Conservation (phyloP, 2,329 filamentous ascomycete species). For the Sclerotinia sclerotiorum region DNA sequence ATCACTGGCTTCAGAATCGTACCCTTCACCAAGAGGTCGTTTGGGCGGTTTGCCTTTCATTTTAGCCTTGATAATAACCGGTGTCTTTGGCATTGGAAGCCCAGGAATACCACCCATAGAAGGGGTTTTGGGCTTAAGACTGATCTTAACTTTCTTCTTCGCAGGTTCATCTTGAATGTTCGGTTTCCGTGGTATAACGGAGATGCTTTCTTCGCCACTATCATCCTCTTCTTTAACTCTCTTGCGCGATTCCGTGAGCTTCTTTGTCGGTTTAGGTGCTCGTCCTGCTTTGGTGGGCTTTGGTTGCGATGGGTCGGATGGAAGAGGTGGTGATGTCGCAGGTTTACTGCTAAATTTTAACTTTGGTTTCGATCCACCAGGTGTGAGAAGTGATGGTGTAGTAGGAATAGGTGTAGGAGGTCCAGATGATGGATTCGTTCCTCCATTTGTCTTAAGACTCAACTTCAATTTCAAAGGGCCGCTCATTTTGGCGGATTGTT, state of each 20-base stretch:
- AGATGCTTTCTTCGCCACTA: slow-evolving; percentile 46
- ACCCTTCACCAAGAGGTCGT: slow-evolving; percentile 79
- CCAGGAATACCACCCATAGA: slow-evolving; percentile 21
- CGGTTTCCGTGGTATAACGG: slow-evolving; percentile 26
- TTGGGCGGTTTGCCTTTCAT: slow-evolving; percentile 66
- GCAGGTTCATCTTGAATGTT: slow-evolving; percentile 23
- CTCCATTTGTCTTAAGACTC: slow-evolving; percentile 18
- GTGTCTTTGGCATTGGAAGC: slow-evolving; percentile 34
- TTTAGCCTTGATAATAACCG: slow-evolving; percentile 54
- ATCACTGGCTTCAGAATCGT: slow-evolving; percentile 94
- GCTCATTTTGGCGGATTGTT: slow-evolving; percentile 31
- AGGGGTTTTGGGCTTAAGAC: slow-evolving; percentile 19
- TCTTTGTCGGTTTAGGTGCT: slow-evolving; percentile 58
- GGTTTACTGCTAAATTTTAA: slow-evolving; percentile 37
- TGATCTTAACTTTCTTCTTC: slow-evolving; percentile 51
- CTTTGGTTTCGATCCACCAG: slow-evolving; percentile 36
- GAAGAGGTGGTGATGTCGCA: slow-evolving; percentile 29
- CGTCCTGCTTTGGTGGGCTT: slow-evolving; percentile 61
- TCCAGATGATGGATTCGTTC: slow-evolving; percentile 13
- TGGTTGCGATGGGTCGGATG: slow-evolving; percentile 29
- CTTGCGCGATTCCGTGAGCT: slow-evolving; percentile 58
- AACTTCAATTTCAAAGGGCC: slow-evolving; percentile 29
- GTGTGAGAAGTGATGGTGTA: slow-evolving; percentile 28
- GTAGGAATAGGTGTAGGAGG: slow-evolving; percentile 25
- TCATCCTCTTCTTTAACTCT: slow-evolving; percentile 56